Percentiles rank a stretch among this genome's conserved stretches.
phyloP scores from a whole-genome alignment of 352 stramenopile species.

The Pythium myriotylum region DNA sequence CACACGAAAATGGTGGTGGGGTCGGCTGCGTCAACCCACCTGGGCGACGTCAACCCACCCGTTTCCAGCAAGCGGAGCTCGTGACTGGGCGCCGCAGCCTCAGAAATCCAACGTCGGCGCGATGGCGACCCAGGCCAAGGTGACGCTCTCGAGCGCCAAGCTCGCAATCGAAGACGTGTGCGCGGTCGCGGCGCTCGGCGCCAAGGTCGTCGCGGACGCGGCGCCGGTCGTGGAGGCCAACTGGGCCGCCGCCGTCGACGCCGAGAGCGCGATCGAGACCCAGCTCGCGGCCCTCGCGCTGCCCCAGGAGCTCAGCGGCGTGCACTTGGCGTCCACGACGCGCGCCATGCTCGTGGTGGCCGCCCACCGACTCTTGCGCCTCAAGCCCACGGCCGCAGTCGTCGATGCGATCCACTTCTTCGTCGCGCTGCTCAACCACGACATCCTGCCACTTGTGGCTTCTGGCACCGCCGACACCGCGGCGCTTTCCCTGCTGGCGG shows the following conservation, averaged over 20 bases:
- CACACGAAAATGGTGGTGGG: constrained; percentile 11
- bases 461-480: constrained; percentile 30
- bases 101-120: not conserved
- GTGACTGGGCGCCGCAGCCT: not conserved
- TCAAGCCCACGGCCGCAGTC: constrained; percentile 34
- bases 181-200: constrained; percentile 52
- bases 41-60: constrained; percentile 6
- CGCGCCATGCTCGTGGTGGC: constrained; percentile 47
- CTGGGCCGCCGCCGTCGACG: constrained; percentile 11
- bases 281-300: constrained; percentile 13
- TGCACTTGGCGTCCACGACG: constrained; percentile 12
- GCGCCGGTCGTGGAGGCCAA: constrained; percentile 12
- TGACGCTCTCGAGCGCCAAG: constrained; percentile 56
- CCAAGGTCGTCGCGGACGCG: constrained; percentile 44
- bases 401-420: constrained; percentile 49
- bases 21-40: not conserved
- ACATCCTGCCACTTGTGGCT: constrained; percentile 42
- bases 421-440: constrained; percentile 59
- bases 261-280: constrained; percentile 8
- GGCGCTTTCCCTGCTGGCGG: constrained; percentile 33
- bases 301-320: not conserved
- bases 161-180: constrained; percentile 67
- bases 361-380: constrained; percentile 47
- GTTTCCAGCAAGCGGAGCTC: not conserved
- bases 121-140: constrained; percentile 45